phyloP scores from a whole-genome alignment of 2,329 filamentous ascomycete genomes.

The Cercospora sp. region DNA sequence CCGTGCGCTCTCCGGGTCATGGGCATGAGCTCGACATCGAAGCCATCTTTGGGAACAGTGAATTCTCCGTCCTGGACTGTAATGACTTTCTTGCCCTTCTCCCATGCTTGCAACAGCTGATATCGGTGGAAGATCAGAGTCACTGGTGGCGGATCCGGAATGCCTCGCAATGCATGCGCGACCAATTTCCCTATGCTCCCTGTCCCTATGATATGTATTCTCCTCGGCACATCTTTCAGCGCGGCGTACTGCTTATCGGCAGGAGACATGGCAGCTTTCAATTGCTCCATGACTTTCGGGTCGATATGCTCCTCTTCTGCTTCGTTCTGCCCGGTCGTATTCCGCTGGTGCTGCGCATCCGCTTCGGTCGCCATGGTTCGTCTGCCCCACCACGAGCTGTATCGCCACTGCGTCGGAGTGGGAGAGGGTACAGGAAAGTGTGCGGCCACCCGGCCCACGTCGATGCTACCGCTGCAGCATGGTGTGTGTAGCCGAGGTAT shows the following conservation, averaged over 20 bases:
- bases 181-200: constrained; percentile 81
- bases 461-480: constrained; percentile 48
- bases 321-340: not conserved
- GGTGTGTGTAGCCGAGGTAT: constrained; percentile 41
- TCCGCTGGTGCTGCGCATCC: not conserved
- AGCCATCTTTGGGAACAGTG: constrained; percentile 43
- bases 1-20: constrained; percentile 42
- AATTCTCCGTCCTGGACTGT: constrained; percentile 49
- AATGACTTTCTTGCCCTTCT: constrained; percentile 48
- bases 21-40: constrained; percentile 48
- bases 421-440: constrained; percentile 28
- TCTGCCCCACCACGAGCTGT: constrained; percentile 29
- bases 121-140: constrained; percentile 73
- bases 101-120: constrained; percentile 49
- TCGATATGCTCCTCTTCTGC: constrained; percentile 14
- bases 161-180: constrained; percentile 67
- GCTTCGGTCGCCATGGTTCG: constrained; percentile 25
- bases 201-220: constrained; percentile 75
- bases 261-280: constrained; percentile 25
- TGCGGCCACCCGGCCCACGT: constrained; percentile 47
- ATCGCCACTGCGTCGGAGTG: constrained; percentile 1
- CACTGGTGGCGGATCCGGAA: constrained; percentile 66
- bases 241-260: constrained; percentile 35
- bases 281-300: constrained; percentile 15
- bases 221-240: constrained; percentile 38